Evolutionary conservation across 108 stramenopile genomes (phyloP).

Genomic region (Cyclotella cryptica): DNA sequence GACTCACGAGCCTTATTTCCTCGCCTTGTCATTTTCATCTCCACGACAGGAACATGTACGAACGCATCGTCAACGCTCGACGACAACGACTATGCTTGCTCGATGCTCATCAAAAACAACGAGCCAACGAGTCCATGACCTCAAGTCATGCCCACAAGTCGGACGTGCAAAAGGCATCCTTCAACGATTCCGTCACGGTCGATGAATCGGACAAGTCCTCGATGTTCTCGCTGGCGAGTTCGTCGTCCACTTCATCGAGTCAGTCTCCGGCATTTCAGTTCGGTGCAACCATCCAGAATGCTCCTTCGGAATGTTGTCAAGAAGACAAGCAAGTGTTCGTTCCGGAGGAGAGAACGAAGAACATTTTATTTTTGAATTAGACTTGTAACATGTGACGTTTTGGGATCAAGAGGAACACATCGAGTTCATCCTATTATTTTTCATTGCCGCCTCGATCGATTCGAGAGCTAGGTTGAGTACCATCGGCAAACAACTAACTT

Average conservation of each 20-base stretch:
- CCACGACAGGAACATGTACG: neutral
- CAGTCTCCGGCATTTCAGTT: too few species aligned
- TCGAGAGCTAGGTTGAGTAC: too few species aligned
- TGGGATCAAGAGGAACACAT: too few species aligned
- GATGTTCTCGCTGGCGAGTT: too few species aligned
- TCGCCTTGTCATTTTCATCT: too few species aligned
- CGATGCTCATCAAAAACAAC: neutral
- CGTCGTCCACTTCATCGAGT: too few species aligned
- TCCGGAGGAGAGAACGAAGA: neutral
- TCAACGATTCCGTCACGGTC: too few species aligned
- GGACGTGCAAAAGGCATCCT: neutral
- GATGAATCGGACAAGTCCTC: too few species aligned
- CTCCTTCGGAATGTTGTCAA: neutral
- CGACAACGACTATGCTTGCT: neutral
- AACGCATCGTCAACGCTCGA: constrained; percentile 6
- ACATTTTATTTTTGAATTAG: constrained; percentile 1
- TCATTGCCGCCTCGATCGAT: too few species aligned
- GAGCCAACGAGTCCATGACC: neutral
- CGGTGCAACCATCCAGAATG: neutral
- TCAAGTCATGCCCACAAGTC: neutral
- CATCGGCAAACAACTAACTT: too few species aligned
- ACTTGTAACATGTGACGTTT: neutral
- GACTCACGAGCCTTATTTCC: too few species aligned
- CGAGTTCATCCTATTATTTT: too few species aligned
- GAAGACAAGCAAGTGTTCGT: neutral